Percentiles rank a stretch among this genome's conserved stretches.
Evolutionary conservation across 371 early-diverging fungal genomes (phyloP).

Genomic region (Conidiobolus incongruus): DNA sequence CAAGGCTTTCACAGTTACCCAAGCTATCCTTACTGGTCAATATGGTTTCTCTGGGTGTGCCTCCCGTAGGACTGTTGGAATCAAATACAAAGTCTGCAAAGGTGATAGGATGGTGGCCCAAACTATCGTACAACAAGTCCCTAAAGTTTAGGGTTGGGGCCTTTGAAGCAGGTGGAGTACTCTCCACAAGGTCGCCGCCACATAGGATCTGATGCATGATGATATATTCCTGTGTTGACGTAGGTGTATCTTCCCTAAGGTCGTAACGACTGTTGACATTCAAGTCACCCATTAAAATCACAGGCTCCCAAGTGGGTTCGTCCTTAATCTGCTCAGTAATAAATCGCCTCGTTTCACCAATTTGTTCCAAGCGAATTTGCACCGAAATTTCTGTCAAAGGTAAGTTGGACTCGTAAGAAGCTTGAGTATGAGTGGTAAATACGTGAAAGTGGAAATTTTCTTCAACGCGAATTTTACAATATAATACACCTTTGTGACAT

Average conservation of each 20-base stretch:
- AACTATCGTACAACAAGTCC: conserved; percentile 26
- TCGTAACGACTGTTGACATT: conserved; percentile 41
- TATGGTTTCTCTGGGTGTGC: conserved; percentile 26
- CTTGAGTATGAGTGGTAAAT: conserved; percentile 68
- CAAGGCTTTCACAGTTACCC: conserved; percentile 36
- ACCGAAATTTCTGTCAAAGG: conserved; percentile 22
- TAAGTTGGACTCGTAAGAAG: conserved; percentile 24
- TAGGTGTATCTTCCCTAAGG: conserved; percentile 10
- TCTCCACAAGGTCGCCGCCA: conserved; percentile 23
- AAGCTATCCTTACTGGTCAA: conserved; percentile 28
- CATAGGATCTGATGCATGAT: conserved; percentile 37
- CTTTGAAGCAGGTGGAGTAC: conserved; percentile 6
- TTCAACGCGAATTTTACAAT: conserved; percentile 34
- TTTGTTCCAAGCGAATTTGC: conserved; percentile 25
- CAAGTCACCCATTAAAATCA: conserved; percentile 46
- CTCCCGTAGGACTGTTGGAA: conserved; percentile 13
- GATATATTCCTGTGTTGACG: conserved; percentile 27
- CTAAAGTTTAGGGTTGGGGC: conserved; percentile 8
- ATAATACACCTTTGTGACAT: conserved; percentile 50
- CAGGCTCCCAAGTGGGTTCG: conserved; percentile 16
- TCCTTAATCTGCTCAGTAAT: conserved; percentile 15
- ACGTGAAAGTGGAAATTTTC: conserved; percentile 25
- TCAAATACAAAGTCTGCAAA: conserved; percentile 31
- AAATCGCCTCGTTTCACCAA: conserved; percentile 31
- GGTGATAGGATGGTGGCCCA: conserved; percentile 54